phyloP scores from a whole-genome alignment of 371 early-diverging fungal species.

The Mortierella sp. region DNA sequence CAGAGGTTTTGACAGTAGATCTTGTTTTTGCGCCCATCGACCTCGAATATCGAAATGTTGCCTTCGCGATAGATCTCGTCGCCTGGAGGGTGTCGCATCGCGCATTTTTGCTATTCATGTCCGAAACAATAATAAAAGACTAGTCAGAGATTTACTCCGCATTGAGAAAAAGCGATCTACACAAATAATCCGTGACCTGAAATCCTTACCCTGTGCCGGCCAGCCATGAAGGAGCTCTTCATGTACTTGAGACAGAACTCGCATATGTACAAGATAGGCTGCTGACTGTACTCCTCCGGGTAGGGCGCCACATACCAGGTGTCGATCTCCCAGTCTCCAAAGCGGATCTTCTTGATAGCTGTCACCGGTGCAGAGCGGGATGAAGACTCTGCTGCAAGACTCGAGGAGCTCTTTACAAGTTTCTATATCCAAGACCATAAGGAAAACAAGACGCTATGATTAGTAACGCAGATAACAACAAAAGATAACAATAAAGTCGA shows the following conservation, averaged over 20 bases:
- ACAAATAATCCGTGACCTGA: not conserved
- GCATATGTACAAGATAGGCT: conserved; percentile 88
- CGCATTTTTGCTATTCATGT: conserved; percentile 80
- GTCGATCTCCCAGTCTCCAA: conserved; percentile 90
- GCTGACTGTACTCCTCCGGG: conserved; percentile 93
- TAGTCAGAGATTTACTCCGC: too few relatives aligned
- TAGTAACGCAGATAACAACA: not conserved
- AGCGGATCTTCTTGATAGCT: conserved; percentile 75
- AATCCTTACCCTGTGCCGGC: conserved; percentile 74
- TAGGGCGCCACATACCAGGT: conserved; percentile 99
- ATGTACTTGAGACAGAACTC: conserved; percentile 98
- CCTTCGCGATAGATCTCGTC: conserved; percentile 98
- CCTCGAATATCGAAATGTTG: conserved; percentile 91
- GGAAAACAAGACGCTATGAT: not conserved
- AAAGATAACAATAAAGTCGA: not conserved
- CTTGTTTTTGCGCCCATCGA: conserved; percentile 95
- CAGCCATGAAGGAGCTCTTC: conserved; percentile 76
- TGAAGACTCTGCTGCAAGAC: conserved; percentile 12
- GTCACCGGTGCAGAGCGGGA: conserved; percentile 57
- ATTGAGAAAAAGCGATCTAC: not conserved
- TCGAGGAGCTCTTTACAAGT: conserved; percentile 15
- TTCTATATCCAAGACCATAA: conserved; percentile 6
- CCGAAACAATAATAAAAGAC: not conserved
- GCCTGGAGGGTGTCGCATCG: conserved; percentile 94
- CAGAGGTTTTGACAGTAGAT: conserved; percentile 99